Conservation (phyloP, 208 protist species). For the Vickermania ingenoplastis region DNA sequence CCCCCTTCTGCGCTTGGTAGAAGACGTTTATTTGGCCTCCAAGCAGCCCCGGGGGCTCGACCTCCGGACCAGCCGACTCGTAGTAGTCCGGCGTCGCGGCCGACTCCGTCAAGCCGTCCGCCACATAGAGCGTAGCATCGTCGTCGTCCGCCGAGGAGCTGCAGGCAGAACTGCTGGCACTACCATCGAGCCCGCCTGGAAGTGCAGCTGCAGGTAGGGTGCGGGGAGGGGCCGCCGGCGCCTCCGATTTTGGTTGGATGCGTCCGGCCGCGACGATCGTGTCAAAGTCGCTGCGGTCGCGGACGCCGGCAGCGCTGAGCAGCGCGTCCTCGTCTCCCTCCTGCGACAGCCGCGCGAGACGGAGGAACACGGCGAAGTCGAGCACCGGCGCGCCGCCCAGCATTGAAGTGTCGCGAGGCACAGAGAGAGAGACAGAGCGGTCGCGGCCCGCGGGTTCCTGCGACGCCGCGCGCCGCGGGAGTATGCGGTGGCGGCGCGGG, state of each 20-base stretch:
- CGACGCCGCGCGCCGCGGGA: too few relatives aligned
- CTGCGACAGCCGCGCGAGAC: neutral
- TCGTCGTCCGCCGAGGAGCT: neutral
- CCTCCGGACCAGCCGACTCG: neutral
- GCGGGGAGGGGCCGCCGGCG: too few relatives aligned
- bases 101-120: neutral
- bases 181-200: too few relatives aligned
- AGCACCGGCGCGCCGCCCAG: too few relatives aligned
- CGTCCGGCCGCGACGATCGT: neutral
- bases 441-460: too few relatives aligned
- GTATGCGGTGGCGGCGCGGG: too few relatives aligned
- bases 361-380: neutral
- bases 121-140: neutral
- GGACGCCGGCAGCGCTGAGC: neutral
- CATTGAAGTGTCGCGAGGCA: too few relatives aligned
- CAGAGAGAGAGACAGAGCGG: too few relatives aligned
- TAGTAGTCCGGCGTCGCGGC: neutral
- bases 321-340: neutral
- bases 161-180: neutral
- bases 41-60: neutral
- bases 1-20: neutral
- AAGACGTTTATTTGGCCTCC: neutral
- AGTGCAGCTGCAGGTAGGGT: too few relatives aligned
- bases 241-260: neutral
- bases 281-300: neutral